phyloP scores from a whole-genome alignment of 768 basidiomycete species.

The Rhizopogon sp. region DNA sequence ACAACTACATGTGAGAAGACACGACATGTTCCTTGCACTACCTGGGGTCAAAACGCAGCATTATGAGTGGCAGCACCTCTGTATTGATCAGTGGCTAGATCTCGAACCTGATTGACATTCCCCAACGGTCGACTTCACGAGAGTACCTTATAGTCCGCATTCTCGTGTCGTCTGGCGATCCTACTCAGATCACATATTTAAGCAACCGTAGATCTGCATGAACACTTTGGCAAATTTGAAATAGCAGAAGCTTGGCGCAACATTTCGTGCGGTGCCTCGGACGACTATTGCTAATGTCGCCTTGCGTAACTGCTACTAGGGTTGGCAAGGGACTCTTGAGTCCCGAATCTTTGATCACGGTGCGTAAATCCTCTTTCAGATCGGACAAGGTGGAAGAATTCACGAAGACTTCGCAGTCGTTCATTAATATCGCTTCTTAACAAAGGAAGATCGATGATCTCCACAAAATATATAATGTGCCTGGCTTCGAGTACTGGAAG shows the following conservation, averaged over 20 bases:
- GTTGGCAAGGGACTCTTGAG: not conserved
- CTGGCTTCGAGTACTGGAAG: not conserved
- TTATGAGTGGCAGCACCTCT: too few species aligned
- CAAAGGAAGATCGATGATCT: not conserved
- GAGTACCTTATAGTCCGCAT: not conserved
- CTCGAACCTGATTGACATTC: not conserved
- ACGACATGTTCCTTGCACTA: not conserved
- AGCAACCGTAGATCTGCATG: constrained; percentile 13
- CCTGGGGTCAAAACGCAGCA: too few species aligned
- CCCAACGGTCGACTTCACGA: not conserved
- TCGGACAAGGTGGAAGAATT: not conserved
- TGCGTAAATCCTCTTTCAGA: not conserved
- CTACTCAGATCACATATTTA: constrained; percentile 7
- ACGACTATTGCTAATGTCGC: not conserved
- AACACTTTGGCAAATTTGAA: constrained; percentile 21
- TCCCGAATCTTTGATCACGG: not conserved
- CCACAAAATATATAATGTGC: not conserved
- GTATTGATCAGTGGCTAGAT: not conserved
- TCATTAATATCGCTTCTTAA: constrained; percentile 1
- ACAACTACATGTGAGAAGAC: not conserved
- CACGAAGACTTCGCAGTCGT: not conserved
- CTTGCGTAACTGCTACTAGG: not conserved
- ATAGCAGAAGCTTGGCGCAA: constrained; percentile 15
- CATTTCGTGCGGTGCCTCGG: not conserved
- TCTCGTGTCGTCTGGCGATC: not conserved